Percentiles rank a stretch among this genome's conserved stretches.
These are phyloP conservation scores for Podila clonocystis DNA, from an alignment of 192 early-diverging fungal species.

Conservation along the genomic window DNA sequence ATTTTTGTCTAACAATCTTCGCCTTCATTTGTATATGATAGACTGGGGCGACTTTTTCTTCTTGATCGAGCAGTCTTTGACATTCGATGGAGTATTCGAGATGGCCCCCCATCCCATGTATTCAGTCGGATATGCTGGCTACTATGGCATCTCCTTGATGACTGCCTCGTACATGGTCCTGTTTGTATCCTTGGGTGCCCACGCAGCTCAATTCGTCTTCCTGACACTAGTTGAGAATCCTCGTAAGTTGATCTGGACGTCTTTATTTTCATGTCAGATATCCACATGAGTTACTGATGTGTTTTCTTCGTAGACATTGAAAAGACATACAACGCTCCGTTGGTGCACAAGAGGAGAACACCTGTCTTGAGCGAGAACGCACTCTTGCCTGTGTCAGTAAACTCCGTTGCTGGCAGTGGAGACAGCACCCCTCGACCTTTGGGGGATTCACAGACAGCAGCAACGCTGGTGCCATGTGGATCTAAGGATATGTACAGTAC, in stretches of 20 bases:
- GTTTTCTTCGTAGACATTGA: conserved; percentile 58
- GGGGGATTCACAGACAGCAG: neutral
- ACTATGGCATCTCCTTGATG: conserved; percentile 94
- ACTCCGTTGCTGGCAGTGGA: conserved; percentile 2
- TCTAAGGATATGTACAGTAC: conserved; percentile 53
- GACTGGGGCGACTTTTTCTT: conserved; percentile 99
- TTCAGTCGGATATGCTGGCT: conserved; percentile 97
- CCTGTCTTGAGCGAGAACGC: conserved; percentile 22
- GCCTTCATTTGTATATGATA: conserved; percentile 26
- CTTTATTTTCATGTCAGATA: neutral
- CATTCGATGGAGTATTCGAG: conserved; percentile 94
- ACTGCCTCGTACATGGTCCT: conserved; percentile 91
- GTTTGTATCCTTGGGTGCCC: conserved; percentile 87
- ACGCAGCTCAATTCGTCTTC: conserved; percentile 89
- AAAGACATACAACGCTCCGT: conserved; percentile 66
- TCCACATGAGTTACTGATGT: neutral
- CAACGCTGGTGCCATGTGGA: conserved; percentile 31
- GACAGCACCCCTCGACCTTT: neutral
- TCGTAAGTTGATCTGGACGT: conserved; percentile 55
- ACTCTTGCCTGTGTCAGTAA: neutral
- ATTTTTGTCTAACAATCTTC: conserved; percentile 8
- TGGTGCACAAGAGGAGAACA: conserved; percentile 35
- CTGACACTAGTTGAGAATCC: conserved; percentile 93
- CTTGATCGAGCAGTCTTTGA: conserved; percentile 85
- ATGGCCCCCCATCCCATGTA: conserved; percentile 99